phyloP scores from a whole-genome alignment of 805 yeast genomes.

The Candida argentea region DNA sequence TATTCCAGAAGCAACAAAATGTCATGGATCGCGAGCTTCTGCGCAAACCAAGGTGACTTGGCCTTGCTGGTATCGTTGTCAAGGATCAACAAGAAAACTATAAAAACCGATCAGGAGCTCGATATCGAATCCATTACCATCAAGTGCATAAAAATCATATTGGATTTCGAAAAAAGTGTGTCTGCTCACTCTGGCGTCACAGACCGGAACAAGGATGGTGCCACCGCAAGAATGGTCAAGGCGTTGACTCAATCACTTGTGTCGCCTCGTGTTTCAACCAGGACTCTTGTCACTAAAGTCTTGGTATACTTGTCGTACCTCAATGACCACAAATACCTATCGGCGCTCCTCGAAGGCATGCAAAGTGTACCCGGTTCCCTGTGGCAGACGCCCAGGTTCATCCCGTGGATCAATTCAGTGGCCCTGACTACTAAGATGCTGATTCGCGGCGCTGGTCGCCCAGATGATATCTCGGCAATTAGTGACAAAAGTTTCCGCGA shows the following conservation, averaged over 20 bases:
- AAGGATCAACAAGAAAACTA: slow-evolving; percentile 29
- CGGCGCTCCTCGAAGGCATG: slow-evolving; percentile 22
- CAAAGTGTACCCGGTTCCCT: slow-evolving; percentile 21
- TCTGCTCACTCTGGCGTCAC: slow-evolving; percentile 4
- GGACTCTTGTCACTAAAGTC: slow-evolving; percentile 31
- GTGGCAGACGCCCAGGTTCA: too few species aligned
- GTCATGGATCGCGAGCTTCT: slow-evolving; percentile 22
- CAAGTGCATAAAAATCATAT: slow-evolving; percentile 25
- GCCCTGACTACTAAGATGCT: too few species aligned
- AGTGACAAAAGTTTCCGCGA: slow-evolving; percentile 16
- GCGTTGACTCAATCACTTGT: slow-evolving; percentile 28
- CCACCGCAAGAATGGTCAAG: slow-evolving; percentile 24
- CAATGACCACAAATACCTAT: slow-evolving; percentile 15
- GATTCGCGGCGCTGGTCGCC: too few species aligned
- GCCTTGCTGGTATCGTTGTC: slow-evolving; percentile 30
- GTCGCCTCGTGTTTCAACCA: slow-evolving; percentile 30
- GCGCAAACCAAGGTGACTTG: slow-evolving; percentile 34
- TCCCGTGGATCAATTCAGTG: slow-evolving; percentile 31
- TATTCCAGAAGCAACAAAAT: slow-evolving; percentile 11
- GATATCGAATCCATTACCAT: slow-evolving; percentile 30
- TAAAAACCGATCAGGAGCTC: slow-evolving; percentile 35
- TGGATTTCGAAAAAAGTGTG: slow-evolving; percentile 13
- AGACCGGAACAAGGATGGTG: slow-evolving; percentile 13
- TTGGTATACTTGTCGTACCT: slow-evolving; percentile 25
- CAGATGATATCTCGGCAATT: too few species aligned